Base-by-base conservation (phyloP, 164 flowering plant species). In the Liquidambar formosana region DNA sequence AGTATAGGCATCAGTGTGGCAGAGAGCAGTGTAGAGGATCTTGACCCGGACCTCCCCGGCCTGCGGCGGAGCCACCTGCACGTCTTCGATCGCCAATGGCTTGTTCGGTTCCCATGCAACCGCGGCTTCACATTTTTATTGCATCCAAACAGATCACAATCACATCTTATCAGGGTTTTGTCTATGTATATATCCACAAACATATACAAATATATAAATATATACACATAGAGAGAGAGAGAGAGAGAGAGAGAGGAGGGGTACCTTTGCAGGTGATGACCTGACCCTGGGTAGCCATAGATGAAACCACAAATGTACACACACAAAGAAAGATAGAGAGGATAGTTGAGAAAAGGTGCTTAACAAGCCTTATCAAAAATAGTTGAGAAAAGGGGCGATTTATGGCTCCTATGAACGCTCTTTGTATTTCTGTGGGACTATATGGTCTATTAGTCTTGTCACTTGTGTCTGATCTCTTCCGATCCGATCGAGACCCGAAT, bases 241-340 rank as follows among this genome's bases (percentile, higher is more conserved):
- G 23, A 38, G 21, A 57, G 25, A 47, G 41, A 52, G 28, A 61
- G 12, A 38, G 10, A 49, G 38, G 27, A 46, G 63, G 47, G 25
- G 67, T 83, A 93, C 99, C 99, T 93, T 96, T 93, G 96, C 99
- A 96, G 27, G 95, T 93, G 82, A 96, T 96, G 65, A 89, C 86
- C 75, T 96, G 90, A 64, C 99, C 99, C 77, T 89, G 83, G 23
- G 93, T 84, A 38, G 92, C 41, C 41, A 33, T 33, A 33, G 41
- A 2, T 33, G 41, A 33, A 6, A 33, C 6, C 41, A 6, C 41
- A 33, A 33, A 33, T 33, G 41, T 6, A 33, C 4, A 33, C 4
- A 33, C 4, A 33, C 4, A 33, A 6, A 33, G 41, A 33, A 6
- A 33, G 41, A 33, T 2, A 33, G 41, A 33, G 41, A 2, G 41